These are phyloP conservation scores for Cyclotella cryptica DNA, from an alignment of 108 stramenopile genomes.

Conservation along the genomic window DNA sequence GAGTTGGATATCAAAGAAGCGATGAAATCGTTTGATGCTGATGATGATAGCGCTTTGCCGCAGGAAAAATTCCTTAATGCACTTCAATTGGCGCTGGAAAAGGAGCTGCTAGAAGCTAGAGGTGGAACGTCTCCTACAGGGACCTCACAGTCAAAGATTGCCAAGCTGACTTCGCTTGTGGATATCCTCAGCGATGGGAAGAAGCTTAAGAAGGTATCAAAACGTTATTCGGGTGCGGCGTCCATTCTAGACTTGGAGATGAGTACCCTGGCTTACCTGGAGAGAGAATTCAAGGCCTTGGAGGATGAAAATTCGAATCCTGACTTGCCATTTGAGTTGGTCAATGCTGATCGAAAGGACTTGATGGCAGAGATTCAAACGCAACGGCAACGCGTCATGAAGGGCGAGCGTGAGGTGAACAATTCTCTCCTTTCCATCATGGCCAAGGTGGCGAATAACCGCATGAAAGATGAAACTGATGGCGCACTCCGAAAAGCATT, in stretches of 20 bases:
- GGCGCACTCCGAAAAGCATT: constrained; percentile 40
- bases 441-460: constrained; percentile 61
- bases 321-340: constrained; percentile 40
- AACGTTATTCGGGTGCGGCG: constrained; percentile 53
- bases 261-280: constrained; percentile 67
- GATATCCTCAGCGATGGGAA: constrained; percentile 70
- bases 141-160: constrained; percentile 48
- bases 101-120: constrained; percentile 56
- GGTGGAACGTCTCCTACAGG: constrained; percentile 39
- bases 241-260: constrained; percentile 68
- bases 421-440: constrained; percentile 59
- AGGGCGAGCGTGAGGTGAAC: constrained; percentile 58
- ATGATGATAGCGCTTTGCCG: constrained; percentile 40
- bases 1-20: constrained; percentile 49
- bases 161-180: constrained; percentile 49
- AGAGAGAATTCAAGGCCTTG: constrained; percentile 55
- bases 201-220: constrained; percentile 73
- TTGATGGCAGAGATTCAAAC: constrained; percentile 62
- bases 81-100: constrained; percentile 39
- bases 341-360: constrained; percentile 52
- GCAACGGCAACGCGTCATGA: constrained; percentile 61
- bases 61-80: constrained; percentile 69
- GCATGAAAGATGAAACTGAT: constrained; percentile 56
- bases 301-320: constrained; percentile 3
- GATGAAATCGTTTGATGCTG: constrained; percentile 33